Conservation (phyloP, 805 yeast species). For the Tetrapisispora namnaoensis region DNA sequence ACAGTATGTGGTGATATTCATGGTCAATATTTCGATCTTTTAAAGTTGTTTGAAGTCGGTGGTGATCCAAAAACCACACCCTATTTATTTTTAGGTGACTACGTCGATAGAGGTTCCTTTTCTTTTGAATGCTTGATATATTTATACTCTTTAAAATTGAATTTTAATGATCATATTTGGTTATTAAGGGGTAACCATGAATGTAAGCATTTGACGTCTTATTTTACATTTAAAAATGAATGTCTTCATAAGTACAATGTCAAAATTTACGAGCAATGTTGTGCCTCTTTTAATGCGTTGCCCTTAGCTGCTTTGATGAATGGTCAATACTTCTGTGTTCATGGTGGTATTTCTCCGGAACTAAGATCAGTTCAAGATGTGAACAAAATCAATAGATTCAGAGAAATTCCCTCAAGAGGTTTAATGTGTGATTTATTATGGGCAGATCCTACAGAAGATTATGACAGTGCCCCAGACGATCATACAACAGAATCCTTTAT, state of each 20-base stretch:
- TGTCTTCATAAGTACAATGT: constrained; percentile 73
- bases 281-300: constrained; percentile 71
- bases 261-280: constrained; percentile 58
- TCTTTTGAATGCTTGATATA: constrained; percentile 75
- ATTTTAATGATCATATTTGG: constrained; percentile 64
- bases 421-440: constrained; percentile 89
- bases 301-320: constrained; percentile 93
- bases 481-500: constrained; percentile 33
- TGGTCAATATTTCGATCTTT: constrained; percentile 85
- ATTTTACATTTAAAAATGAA: constrained; percentile 86
- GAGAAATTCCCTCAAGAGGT: constrained; percentile 90
- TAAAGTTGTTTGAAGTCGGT: constrained; percentile 87
- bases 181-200: constrained; percentile 92
- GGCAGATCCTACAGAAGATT: constrained; percentile 93
- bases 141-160: constrained; percentile 69
- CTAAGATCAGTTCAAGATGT: constrained; percentile 61
- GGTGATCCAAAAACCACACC: constrained; percentile 74
- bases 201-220: constrained; percentile 84
- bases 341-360: constrained; percentile 92
- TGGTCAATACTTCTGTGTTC: constrained; percentile 89
- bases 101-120: constrained; percentile 89
- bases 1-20: constrained; percentile 97
- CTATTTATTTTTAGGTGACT: constrained; percentile 84
- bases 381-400: constrained; percentile 61
- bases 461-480: constrained; percentile 51